Base-by-base conservation (phyloP, 495 filamentous ascomycete genomes). In the Neurospora sp. region DNA sequence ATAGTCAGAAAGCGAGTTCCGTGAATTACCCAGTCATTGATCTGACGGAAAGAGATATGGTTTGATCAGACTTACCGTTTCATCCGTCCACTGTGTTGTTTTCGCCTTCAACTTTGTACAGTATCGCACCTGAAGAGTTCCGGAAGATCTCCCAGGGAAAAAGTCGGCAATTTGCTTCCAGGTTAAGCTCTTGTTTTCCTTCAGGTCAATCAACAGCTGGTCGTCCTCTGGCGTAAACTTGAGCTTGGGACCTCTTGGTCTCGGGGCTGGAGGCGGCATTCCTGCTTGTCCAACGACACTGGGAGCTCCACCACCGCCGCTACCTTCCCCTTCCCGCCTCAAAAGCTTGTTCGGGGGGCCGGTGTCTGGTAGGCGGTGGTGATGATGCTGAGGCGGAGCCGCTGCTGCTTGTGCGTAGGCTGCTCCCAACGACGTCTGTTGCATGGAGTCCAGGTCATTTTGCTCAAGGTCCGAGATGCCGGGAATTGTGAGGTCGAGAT, bases 131-230 rank as follows among this genome's bases (percentile, higher is more conserved):
- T 97, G 94, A 72, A 97, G 83, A 41, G 94, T 97, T 46, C 93
- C 93, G 39, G 91, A 94, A 54, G 92, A 93, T 70, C 94, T 85
- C 12, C 94, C 94, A 9, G 94, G 94, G 77, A 97, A 97, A 83
- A 95, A 97, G 78, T 96, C 93, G 72, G 93, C 92, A 76, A 97
- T 97, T 86, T 97, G 94, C 79, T 96, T 96, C 94, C 94, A 97
- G 10, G 94, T 94, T 77, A 97, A 86, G 76, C 91, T 92, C 80
- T 94, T 95, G 74, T 94, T 93, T 82, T 97, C 94, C 81, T 97
- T 97, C 71, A 97, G 84, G 74, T 95, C 93, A 23, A 97, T 89
- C 46, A 97, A 83, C 70, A 95, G 83, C 70, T 89, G 88, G 81
- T 97, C 94, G 78, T 97, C 94, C 81, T 95, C 93, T 54, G 92